phyloP scores from a whole-genome alignment of 202 grass and related monocot species.

The Schoenoplectus tabernaemontani region DNA sequence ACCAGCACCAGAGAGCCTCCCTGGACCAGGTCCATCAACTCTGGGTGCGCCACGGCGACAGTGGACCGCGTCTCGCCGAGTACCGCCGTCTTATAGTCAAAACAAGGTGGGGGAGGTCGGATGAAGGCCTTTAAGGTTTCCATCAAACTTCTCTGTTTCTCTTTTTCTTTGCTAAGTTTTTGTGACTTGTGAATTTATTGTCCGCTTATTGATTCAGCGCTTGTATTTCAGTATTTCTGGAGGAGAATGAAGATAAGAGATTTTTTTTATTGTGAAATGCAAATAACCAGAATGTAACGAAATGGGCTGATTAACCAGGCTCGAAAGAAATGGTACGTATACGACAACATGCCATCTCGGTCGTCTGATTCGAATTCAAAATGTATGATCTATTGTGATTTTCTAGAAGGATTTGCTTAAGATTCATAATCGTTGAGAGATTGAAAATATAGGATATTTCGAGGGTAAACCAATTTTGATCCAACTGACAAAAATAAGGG shows the following conservation, averaged over 20 bases:
- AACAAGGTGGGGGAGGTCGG: constrained; percentile 48
- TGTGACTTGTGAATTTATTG: not conserved
- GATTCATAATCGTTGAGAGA: no score
- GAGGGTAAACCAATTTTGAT: no score
- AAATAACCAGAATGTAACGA: not conserved
- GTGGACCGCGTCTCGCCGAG: constrained; percentile 50
- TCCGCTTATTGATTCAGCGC: not conserved
- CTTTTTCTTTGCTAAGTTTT: not conserved
- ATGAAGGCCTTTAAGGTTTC: constrained; percentile 39
- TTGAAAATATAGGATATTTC: no score
- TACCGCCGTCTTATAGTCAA: constrained; percentile 63
- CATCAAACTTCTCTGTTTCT: not conserved
- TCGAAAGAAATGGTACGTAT: not conserved
- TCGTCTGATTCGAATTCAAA: no score
- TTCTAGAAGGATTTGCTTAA: no score
- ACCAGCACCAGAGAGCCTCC: constrained; percentile 70
- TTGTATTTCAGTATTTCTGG: constrained; percentile 1
- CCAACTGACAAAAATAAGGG: no score
- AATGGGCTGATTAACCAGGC: not conserved
- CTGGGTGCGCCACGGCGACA: constrained; percentile 31
- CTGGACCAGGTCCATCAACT: constrained; percentile 54
- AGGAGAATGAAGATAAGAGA: constrained; percentile 15
- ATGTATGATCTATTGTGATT: no score
- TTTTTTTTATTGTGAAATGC: not conserved
- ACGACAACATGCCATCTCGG: not conserved